phyloP scores from a whole-genome alignment of 2,329 filamentous ascomycete species.

The Cercospora zeina region DNA sequence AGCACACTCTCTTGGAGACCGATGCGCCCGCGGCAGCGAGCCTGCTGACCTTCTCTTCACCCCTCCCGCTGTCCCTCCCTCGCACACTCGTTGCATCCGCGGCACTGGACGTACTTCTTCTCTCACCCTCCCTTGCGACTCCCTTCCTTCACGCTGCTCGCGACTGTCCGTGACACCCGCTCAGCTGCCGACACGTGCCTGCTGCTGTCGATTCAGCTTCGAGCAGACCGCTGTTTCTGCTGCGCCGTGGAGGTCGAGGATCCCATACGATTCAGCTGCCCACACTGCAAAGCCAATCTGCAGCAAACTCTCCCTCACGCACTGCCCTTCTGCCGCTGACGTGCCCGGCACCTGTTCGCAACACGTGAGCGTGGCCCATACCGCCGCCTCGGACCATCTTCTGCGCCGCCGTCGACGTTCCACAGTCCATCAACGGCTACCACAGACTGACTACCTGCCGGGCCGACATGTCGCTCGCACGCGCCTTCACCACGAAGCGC shows the following conservation, averaged over 20 bases:
- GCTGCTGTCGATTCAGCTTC: background rate
- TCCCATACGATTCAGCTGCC: background rate
- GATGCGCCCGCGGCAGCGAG: slow-evolving; percentile 12
- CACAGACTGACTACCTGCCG: slow-evolving; percentile 8
- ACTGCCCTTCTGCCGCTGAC: background rate
- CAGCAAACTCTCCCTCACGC: background rate
- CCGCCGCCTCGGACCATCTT: slow-evolving; percentile 4
- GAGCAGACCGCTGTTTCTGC: background rate
- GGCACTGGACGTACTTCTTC: slow-evolving; percentile 2
- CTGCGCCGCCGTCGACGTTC: slow-evolving; percentile 14
- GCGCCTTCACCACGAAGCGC: slow-evolving; percentile 72
- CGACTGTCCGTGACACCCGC: background rate
- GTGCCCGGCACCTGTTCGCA: background rate
- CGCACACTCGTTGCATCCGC: slow-evolving; percentile 1
- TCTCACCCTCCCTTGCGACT: slow-evolving; percentile 17
- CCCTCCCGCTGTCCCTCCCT: slow-evolving; percentile 1
- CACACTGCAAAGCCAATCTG: background rate
- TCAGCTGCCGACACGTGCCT: background rate
- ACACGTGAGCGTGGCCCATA: background rate
- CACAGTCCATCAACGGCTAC: slow-evolving; percentile 11
- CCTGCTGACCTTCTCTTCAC: slow-evolving; percentile 10
- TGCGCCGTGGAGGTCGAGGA: background rate
- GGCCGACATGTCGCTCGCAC: slow-evolving; percentile 59
- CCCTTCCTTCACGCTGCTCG: slow-evolving; percentile 1
- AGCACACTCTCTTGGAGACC: slow-evolving; percentile 4